phyloP scores from a whole-genome alignment of 148 eudicot genomes.

The Euryodendron excelsum region DNA sequence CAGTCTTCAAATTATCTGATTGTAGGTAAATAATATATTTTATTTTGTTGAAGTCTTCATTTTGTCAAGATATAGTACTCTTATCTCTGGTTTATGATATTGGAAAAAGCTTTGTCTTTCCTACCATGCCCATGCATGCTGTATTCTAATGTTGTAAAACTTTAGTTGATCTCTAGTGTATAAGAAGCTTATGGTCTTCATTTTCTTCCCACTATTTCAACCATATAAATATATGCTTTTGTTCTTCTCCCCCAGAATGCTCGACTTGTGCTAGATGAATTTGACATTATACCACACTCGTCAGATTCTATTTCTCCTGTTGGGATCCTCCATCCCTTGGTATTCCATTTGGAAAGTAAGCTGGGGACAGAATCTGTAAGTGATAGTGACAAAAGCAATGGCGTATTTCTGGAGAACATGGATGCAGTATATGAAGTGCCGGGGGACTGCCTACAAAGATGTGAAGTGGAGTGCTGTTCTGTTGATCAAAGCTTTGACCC shows the following conservation, averaged over 20 bases:
- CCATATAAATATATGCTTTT: not conserved
- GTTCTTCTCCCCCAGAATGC: constrained; percentile 73
- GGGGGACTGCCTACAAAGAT: constrained; percentile 43
- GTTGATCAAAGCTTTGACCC: constrained; percentile 21
- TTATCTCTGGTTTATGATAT: not conserved
- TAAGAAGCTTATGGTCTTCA: not conserved
- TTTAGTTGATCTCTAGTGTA: not conserved
- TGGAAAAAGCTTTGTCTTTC: not conserved
- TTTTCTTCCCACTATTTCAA: not conserved
- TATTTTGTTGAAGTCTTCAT: not conserved
- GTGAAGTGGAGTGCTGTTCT: constrained; percentile 27
- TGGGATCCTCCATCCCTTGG: constrained; percentile 89
- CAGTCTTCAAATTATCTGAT: not conserved
- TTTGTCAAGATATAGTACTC: not conserved
- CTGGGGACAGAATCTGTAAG: constrained; percentile 23
- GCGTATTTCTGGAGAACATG: constrained; percentile 29
- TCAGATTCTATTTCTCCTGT: constrained; percentile 92
- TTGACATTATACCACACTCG: constrained; percentile 73
- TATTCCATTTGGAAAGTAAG: constrained; percentile 81
- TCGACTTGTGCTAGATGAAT: constrained; percentile 75
- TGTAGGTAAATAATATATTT: not conserved
- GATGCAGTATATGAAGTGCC: constrained; percentile 58
- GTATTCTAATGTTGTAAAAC: not conserved
- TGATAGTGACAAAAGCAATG: constrained; percentile 31
- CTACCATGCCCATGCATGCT: constrained; percentile 3